Percentiles rank a stretch among this genome's conserved stretches.
Evolutionary conservation across 2,329 filamentous ascomycete genomes (phyloP).

Genomic region (Emmonsia crescens): DNA sequence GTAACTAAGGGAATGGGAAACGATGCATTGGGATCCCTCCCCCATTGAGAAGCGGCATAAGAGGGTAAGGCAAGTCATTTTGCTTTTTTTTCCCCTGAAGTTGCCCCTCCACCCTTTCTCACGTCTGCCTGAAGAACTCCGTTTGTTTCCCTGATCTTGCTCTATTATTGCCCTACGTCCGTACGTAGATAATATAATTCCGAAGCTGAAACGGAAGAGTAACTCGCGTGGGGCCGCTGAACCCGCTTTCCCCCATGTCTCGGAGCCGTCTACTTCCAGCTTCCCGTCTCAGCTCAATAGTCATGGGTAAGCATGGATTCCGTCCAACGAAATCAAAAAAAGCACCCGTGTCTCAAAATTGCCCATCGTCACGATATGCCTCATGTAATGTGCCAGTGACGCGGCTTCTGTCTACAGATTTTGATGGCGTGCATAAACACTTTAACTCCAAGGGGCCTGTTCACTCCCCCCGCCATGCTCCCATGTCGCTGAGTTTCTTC

Average conservation of each 20-base stretch:
- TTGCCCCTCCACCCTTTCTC: background rate
- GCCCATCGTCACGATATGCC: background rate
- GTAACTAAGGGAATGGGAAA: background rate
- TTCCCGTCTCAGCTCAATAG: background rate
- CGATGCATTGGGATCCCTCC: background rate
- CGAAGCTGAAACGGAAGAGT: background rate
- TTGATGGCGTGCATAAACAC: background rate
- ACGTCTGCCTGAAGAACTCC: background rate
- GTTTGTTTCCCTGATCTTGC: background rate
- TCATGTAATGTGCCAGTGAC: background rate
- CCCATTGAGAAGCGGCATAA: background rate
- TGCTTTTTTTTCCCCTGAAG: background rate
- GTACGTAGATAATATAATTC: background rate
- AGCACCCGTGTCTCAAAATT: background rate
- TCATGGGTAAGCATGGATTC: too few relatives aligned
- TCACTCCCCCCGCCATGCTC: background rate
- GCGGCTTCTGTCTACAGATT: background rate
- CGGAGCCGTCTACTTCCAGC: background rate
- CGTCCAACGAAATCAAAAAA: too few relatives aligned
- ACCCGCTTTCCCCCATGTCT: background rate
- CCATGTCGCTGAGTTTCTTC: background rate
- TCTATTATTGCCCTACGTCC: background rate
- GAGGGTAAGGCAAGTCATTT: background rate
- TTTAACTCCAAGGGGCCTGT: background rate
- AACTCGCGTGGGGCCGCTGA: background rate